A percentile compares a stretch with the other conserved stretches of the same genome.
phyloP scores from a whole-genome alignment of 441 rosid species.

The Viola pubescens region DNA sequence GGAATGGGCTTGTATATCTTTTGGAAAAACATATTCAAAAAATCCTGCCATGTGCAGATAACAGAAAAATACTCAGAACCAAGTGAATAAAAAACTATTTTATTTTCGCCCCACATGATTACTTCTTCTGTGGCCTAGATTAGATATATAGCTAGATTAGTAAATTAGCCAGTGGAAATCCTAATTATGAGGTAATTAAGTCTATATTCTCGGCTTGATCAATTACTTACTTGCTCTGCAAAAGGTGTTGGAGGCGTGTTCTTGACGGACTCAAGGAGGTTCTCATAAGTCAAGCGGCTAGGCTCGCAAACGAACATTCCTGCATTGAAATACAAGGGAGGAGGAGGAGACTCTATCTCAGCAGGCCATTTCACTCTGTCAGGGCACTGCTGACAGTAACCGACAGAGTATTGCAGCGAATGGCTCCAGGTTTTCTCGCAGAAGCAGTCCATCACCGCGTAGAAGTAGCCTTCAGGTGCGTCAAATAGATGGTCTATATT shows the following conservation, averaged over 20 bases:
- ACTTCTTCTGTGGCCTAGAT: too few species aligned
- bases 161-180: too few species aligned
- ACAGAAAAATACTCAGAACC: neutral
- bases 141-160: too few species aligned
- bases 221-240: slow-evolving; percentile 64
- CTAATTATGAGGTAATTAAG: neutral
- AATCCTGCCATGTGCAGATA: slow-evolving; percentile 35
- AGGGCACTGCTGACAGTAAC: slow-evolving; percentile 69
- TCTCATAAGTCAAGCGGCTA: slow-evolving; percentile 29
- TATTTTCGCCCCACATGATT: too few species aligned
- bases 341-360: slow-evolving; percentile 46
- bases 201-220: too few species aligned
- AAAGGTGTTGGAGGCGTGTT: slow-evolving; percentile 48
- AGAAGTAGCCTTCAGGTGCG: slow-evolving; percentile 40
- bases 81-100: too few species aligned
- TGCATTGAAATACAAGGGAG: slow-evolving; percentile 65
- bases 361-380: slow-evolving; percentile 51
- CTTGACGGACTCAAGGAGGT: slow-evolving; percentile 37
- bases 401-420: slow-evolving; percentile 41
- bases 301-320: slow-evolving; percentile 75
- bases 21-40: slow-evolving; percentile 58
- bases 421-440: slow-evolving; percentile 76
- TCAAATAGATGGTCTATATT: slow-evolving; percentile 65
- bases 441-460: slow-evolving; percentile 68
- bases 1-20: slow-evolving; percentile 60